Conservation (phyloP, 495 filamentous ascomycete genomes). For the Daldinia grandis region DNA sequence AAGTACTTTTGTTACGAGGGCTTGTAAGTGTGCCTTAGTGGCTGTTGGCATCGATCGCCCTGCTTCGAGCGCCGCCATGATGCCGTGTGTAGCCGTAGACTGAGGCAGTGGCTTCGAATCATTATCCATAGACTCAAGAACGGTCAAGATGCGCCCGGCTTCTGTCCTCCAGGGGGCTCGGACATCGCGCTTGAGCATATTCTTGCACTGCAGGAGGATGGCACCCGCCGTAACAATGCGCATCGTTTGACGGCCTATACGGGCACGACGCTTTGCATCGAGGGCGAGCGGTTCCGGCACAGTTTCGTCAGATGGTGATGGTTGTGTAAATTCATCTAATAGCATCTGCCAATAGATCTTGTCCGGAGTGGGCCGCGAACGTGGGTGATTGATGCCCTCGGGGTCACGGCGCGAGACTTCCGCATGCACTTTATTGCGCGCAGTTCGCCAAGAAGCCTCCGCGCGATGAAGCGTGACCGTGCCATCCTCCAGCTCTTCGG, state of each 20-base stretch:
- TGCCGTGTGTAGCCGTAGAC: constrained; percentile 65
- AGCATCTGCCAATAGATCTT: constrained; percentile 85
- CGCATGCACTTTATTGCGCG: constrained; percentile 71
- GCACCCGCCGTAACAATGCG: constrained; percentile 80
- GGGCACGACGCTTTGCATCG: constrained; percentile 73
- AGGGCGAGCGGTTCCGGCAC: constrained; percentile 88
- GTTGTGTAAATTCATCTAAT: constrained; percentile 62
- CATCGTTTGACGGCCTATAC: constrained; percentile 72
- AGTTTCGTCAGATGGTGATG: constrained; percentile 59
- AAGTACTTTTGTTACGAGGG: constrained; percentile 61
- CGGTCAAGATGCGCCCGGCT: constrained; percentile 73
- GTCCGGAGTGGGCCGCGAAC: constrained; percentile 65
- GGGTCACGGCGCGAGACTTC: constrained; percentile 79
- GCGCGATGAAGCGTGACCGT: constrained; percentile 67
- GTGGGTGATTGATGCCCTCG: constrained; percentile 65
- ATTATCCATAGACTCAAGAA: constrained; percentile 54
- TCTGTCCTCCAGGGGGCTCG: constrained; percentile 89
- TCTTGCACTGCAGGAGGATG: constrained; percentile 92
- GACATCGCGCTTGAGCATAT: constrained; percentile 91
- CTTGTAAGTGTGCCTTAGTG: constrained; percentile 64
- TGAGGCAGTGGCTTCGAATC: constrained; percentile 52
- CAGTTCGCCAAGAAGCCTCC: constrained; percentile 73
- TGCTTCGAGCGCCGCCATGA: constrained; percentile 80
- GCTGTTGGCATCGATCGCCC: constrained; percentile 80
- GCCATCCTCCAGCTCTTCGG: constrained; percentile 70